phyloP scores from a whole-genome alignment of 2,329 filamentous ascomycete species.

The Sordariomycetes sp. region DNA sequence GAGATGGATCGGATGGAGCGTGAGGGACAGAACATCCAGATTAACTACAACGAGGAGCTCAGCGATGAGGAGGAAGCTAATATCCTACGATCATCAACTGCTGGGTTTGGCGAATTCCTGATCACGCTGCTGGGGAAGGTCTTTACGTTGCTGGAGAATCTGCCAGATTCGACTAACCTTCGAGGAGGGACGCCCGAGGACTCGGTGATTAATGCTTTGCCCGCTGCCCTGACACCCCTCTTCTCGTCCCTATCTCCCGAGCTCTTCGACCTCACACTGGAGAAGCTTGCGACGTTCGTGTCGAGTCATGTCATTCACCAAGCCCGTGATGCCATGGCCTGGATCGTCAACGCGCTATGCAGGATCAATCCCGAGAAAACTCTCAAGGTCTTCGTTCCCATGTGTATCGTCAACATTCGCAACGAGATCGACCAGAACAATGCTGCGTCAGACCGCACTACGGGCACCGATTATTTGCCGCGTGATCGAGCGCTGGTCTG shows the following conservation, averaged over 20 bases:
- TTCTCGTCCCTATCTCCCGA: slow-evolving; percentile 88
- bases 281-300: slow-evolving; percentile 88
- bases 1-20: slow-evolving; percentile 92
- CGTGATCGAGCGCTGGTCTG: slow-evolving; percentile 89
- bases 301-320: slow-evolving; percentile 94
- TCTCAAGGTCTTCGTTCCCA: slow-evolving; percentile 80
- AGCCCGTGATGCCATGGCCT: slow-evolving; percentile 94
- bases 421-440: slow-evolving; percentile 97
- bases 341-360: slow-evolving; percentile 92
- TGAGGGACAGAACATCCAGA: slow-evolving; percentile 73
- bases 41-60: slow-evolving; percentile 77
- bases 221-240: slow-evolving; percentile 81
- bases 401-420: slow-evolving; percentile 83
- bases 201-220: slow-evolving; percentile 91
- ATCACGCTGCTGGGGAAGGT: slow-evolving; percentile 86
- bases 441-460: slow-evolving; percentile 88
- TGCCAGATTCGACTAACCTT: slow-evolving; percentile 82
- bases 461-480: slow-evolving; percentile 85
- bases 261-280: slow-evolving; percentile 82
- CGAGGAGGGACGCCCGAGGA: slow-evolving; percentile 91
- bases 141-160: slow-evolving; percentile 89
- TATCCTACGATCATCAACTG: slow-evolving; percentile 88
- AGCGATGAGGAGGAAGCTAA: slow-evolving; percentile 78
- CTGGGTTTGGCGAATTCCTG: slow-evolving; percentile 87
- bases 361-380: slow-evolving; percentile 94